Conservation (phyloP, 169 alveolate genomes). For the Theileria sp. region DNA sequence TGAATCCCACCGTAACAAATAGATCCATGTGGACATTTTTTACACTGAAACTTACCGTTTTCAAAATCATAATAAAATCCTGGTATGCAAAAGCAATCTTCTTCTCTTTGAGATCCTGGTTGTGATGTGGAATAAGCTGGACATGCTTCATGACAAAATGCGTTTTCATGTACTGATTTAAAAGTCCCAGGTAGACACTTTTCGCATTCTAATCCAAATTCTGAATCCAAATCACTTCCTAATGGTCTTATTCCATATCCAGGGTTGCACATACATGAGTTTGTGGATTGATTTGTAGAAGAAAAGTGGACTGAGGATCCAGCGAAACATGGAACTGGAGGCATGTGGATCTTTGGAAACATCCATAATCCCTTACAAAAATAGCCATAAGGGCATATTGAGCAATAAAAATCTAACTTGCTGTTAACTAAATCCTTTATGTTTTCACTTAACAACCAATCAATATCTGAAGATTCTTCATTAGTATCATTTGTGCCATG, state of each 20-base stretch:
- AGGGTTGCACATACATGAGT: constrained; percentile 55
- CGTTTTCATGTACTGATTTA: constrained; percentile 65
- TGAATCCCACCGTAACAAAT: constrained; percentile 71
- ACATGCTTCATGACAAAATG: constrained; percentile 72
- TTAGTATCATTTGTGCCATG: background rate
- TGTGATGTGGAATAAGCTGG: constrained; percentile 70
- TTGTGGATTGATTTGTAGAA: constrained; percentile 12
- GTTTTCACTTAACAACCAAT: constrained; percentile 4
- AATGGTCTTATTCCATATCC: constrained; percentile 50
- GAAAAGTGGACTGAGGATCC: constrained; percentile 53
- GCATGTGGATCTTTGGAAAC: constrained; percentile 23
- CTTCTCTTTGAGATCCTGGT: constrained; percentile 69
- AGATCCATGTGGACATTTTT: constrained; percentile 69
- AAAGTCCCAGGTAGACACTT: constrained; percentile 71
- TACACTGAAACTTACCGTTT: constrained; percentile 61
- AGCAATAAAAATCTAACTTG: constrained; percentile 16
- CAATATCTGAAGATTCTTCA: background rate
- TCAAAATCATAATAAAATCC: constrained; percentile 63
- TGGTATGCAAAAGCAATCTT: constrained; percentile 75
- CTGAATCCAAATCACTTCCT: background rate
- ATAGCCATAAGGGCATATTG: constrained; percentile 46
- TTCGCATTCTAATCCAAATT: constrained; percentile 28
- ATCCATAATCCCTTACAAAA: constrained; percentile 50
- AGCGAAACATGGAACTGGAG: constrained; percentile 53
- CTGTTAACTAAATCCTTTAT: constrained; percentile 4